Evolutionary conservation across 1,284 basidiomycete species (phyloP).

Genomic region (Marasmius oreades): DNA sequence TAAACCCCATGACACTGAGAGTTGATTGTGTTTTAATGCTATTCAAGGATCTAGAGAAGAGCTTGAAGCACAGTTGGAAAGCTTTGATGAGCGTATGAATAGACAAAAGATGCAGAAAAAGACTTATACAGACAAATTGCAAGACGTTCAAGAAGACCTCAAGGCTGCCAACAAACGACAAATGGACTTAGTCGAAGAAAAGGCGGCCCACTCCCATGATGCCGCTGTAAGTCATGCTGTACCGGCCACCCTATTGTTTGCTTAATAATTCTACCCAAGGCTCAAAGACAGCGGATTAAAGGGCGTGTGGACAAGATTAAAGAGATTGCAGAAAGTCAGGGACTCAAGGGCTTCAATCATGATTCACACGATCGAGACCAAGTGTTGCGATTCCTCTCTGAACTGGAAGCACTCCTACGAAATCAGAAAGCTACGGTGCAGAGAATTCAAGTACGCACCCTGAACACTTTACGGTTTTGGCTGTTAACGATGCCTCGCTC

Average conservation of each 20-base stretch:
- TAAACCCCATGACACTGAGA: slow-evolving; percentile 24
- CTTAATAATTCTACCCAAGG: slow-evolving; percentile 42
- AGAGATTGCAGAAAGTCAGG: slow-evolving; percentile 64
- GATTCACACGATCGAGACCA: slow-evolving; percentile 64
- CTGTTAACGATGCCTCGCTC: slow-evolving; percentile 7
- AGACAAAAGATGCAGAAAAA: slow-evolving; percentile 49
- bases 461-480: slow-evolving; percentile 4
- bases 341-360: slow-evolving; percentile 72
- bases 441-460: slow-evolving; percentile 49
- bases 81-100: slow-evolving; percentile 69
- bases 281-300: slow-evolving; percentile 69
- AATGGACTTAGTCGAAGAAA: slow-evolving; percentile 51
- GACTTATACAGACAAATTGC: slow-evolving; percentile 44
- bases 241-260: too few relatives aligned
- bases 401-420: slow-evolving; percentile 55
- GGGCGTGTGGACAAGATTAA: slow-evolving; percentile 76
- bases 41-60: slow-evolving; percentile 74
- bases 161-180: slow-evolving; percentile 49
- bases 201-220: slow-evolving; percentile 63
- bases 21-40: slow-evolving; percentile 7
- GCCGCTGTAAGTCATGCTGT: slow-evolving; percentile 44
- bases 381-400: slow-evolving; percentile 66
- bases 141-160: slow-evolving; percentile 65
- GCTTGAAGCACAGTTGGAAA: slow-evolving; percentile 61
- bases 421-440: slow-evolving; percentile 56